Conservation (phyloP, 2,329 filamentous ascomycete species). For the Gaeumannomyces sp. region DNA sequence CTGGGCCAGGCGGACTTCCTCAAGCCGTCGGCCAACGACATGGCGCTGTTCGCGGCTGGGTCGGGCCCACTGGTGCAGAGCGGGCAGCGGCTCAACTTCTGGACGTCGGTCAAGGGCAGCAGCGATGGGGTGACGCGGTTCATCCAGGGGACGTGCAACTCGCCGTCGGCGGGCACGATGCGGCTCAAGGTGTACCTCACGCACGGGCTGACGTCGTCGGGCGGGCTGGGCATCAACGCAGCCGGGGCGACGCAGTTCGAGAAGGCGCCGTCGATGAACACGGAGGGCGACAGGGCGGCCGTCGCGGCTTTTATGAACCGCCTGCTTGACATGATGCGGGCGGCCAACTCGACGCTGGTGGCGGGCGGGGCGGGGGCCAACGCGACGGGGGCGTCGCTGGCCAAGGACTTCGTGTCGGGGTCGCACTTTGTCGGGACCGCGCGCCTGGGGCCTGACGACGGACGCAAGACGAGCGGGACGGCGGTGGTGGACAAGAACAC, state of each 20-base stretch:
- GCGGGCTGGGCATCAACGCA: constrained; percentile 34
- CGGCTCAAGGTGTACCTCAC: constrained; percentile 44
- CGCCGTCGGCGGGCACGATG: constrained; percentile 34
- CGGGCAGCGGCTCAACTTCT: constrained; percentile 41
- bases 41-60: constrained; percentile 29
- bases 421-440: constrained; percentile 40
- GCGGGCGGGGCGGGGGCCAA: constrained; percentile 11
- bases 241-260: constrained; percentile 35
- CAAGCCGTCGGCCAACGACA: constrained; percentile 20
- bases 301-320: constrained; percentile 21
- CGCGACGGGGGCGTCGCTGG: constrained; percentile 14
- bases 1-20: constrained; percentile 19
- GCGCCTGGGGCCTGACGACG: constrained; percentile 54
- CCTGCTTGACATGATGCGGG: constrained; percentile 22
- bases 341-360: constrained; percentile 19
- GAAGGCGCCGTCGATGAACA: constrained; percentile 30
- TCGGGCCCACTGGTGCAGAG: constrained; percentile 37
- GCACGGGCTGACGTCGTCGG: constrained; percentile 41
- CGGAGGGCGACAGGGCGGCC: constrained; percentile 23
- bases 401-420: constrained; percentile 14
- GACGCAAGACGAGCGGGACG: constrained; percentile 42
- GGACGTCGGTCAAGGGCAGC: constrained; percentile 34
- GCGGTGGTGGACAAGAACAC: constrained; percentile 58
- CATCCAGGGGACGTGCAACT: constrained; percentile 40
- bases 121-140: constrained; percentile 32